Evolutionary conservation across 345 rosid genomes (phyloP).

Genomic region (Acer negundo): DNA sequence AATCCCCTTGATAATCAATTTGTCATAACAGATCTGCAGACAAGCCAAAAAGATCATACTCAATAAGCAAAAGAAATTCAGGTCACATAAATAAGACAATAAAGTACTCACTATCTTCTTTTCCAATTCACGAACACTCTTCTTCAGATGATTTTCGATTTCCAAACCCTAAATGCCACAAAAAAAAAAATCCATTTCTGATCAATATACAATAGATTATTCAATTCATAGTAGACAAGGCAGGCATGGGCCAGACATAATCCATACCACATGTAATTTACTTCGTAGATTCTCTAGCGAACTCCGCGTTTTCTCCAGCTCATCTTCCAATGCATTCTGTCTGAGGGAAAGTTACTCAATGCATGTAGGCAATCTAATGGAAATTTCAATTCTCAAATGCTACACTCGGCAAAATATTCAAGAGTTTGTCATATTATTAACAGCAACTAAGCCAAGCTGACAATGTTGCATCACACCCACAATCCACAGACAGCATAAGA

Average conservation of each 20-base stretch:
- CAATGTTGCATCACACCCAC: neutral
- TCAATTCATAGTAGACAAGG: slow-evolving; percentile 9
- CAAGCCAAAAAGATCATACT: slow-evolving; percentile 28
- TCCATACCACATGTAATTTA: slow-evolving; percentile 76
- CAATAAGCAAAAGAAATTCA: slow-evolving; percentile 13
- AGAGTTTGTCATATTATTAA: slow-evolving; percentile 18
- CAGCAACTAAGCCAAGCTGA: slow-evolving; percentile 13
- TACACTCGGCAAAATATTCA: slow-evolving; percentile 6
- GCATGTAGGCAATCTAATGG: slow-evolving; percentile 28
- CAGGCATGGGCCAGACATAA: slow-evolving; percentile 15
- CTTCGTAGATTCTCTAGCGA: slow-evolving; percentile 67
- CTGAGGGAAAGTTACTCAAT: slow-evolving; percentile 75
- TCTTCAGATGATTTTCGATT: slow-evolving; percentile 93
- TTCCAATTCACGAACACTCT: slow-evolving; percentile 69
- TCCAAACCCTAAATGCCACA: slow-evolving; percentile 74
- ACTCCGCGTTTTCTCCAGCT: slow-evolving; percentile 61
- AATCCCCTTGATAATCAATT: slow-evolving; percentile 51
- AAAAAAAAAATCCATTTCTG: neutral
- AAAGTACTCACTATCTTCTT: slow-evolving; percentile 69
- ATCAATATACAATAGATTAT: neutral
- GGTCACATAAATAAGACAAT: slow-evolving; percentile 10
- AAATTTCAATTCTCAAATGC: slow-evolving; percentile 8
- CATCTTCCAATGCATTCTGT: slow-evolving; percentile 94
- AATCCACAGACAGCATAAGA: neutral
- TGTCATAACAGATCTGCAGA: slow-evolving; percentile 58